Evolutionary conservation across 2,329 filamentous ascomycete species (phyloP), one percentile per base, ranked within the genome.

Genomic region (Exophiala oligosperma): DNA sequence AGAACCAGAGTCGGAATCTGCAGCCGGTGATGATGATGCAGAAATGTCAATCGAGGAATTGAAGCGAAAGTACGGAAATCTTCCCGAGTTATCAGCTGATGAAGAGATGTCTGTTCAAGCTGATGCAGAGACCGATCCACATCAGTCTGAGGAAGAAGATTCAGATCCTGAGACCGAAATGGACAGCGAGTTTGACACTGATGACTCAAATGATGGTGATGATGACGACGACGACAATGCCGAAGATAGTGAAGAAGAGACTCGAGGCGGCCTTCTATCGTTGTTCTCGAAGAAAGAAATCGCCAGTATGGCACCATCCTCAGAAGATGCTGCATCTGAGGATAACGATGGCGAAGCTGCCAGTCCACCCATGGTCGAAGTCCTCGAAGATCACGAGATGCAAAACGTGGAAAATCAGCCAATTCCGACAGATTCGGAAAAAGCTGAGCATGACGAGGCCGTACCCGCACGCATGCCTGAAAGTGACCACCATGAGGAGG

Each of bases 121-220:
- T 4, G 52, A 50, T 4, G 54, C 54, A 9, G 49, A 58, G 37
- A 49, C 23, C 28, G 49, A 41, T 43, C 49, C 28, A 48, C 70
- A 73, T 56, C 69, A 69, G 23, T 68, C 69, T 14, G 61, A 66
- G 14, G 66, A 64, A 47, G 69, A 64, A 44, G 69, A 70, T 17
- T 69, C 62, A 9, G 65, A 67, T 51, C 61, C 65, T 24, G 65
- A 67, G 38, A 67, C 76, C 1, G 77, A 81, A 61, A 77, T 76
- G 73, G 76, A 78, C 46, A 73, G 75, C 57, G 78, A 79, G 59
- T 78, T 77, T 46, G 78, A 81, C 29, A 76, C 71, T 56, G 73
- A 74, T 38, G 74, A 74, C 14, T 76, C 75, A 28, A 74, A 72
- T 5, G 68, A 72, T 2, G 75, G 74, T 8, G 85, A 85, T 21